Conservation (phyloP, 2,329 filamentous ascomycete species). For the Fusarium udum region DNA sequence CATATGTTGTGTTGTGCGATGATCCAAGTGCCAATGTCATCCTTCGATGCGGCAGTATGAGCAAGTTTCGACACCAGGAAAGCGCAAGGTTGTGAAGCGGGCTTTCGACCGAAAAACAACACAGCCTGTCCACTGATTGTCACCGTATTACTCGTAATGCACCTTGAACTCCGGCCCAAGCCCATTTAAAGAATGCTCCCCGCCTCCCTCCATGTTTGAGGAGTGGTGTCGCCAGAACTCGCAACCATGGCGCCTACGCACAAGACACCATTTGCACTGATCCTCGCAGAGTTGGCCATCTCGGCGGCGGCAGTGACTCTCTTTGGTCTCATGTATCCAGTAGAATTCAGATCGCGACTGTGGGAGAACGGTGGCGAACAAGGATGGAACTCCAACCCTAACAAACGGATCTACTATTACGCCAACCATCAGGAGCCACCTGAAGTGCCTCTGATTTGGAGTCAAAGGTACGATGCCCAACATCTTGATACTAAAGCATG, state of each 20-base stretch:
- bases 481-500: rapidly evolving
- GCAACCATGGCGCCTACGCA: conserved; percentile 12
- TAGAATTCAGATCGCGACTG: conserved; percentile 36
- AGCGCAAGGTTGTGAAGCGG: not conserved
- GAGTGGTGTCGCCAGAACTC: not conserved
- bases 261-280: conserved; percentile 18
- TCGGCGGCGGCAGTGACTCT: conserved; percentile 14
- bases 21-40: not conserved
- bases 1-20: not conserved
- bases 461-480: conserved; percentile 33
- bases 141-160: not conserved
- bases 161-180: not conserved
- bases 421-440: conserved; percentile 45
- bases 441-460: conserved; percentile 43
- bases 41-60: conserved; percentile 45
- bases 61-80: conserved; percentile 43
- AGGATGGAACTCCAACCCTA: conserved; percentile 47
- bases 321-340: conserved; percentile 40
- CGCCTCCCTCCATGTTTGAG: not conserved
- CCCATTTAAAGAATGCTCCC: conserved; percentile 4
- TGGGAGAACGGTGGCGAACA: conserved; percentile 44
- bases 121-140: not conserved
- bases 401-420: conserved; percentile 44
- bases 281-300: conserved; percentile 35
- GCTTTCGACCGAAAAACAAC: not conserved